A percentile compares a stretch with the other conserved stretches of the same genome.
Conservation (phyloP, 2,329 filamentous ascomycete genomes). For the Neonectria ditissima region DNA sequence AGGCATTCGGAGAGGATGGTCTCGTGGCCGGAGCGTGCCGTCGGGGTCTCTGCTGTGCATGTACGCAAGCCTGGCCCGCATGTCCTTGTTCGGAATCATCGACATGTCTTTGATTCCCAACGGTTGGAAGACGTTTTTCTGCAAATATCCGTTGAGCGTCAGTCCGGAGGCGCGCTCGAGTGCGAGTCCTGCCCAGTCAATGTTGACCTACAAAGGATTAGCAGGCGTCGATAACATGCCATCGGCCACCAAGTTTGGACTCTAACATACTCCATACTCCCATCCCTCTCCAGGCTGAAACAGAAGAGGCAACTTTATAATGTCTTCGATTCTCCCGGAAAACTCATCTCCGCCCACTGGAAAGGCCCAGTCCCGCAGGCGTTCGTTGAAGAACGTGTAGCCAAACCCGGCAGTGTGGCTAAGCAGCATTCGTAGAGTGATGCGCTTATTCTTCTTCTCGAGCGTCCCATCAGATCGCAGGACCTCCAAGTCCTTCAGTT, state of each 20-base stretch:
- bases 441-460: constrained; percentile 59
- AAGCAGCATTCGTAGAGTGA: constrained; percentile 70
- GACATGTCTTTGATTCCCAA: constrained; percentile 62
- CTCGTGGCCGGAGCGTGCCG: constrained; percentile 54
- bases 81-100: constrained; percentile 67
- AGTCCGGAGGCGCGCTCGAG: constrained; percentile 59
- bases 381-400: constrained; percentile 66
- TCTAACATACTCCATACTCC: constrained; percentile 70
- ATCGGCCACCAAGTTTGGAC: not conserved
- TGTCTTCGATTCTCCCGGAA: constrained; percentile 62
- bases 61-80: constrained; percentile 66
- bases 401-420: constrained; percentile 68
- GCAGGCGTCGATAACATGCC: not conserved
- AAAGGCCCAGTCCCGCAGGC: constrained; percentile 58
- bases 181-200: constrained; percentile 67
- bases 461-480: constrained; percentile 52
- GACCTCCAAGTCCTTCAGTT: constrained; percentile 62
- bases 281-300: constrained; percentile 73
- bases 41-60: constrained; percentile 66
- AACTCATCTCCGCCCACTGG: constrained; percentile 70
- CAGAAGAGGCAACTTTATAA: constrained; percentile 66
- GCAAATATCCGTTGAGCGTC: constrained; percentile 61
- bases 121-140: constrained; percentile 60
- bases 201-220: constrained; percentile 52
- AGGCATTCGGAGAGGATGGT: constrained; percentile 64